Evolutionary conservation across 2,329 filamentous ascomycete species (phyloP).

Genomic region (Stachybotrys chlorohalonatus): DNA sequence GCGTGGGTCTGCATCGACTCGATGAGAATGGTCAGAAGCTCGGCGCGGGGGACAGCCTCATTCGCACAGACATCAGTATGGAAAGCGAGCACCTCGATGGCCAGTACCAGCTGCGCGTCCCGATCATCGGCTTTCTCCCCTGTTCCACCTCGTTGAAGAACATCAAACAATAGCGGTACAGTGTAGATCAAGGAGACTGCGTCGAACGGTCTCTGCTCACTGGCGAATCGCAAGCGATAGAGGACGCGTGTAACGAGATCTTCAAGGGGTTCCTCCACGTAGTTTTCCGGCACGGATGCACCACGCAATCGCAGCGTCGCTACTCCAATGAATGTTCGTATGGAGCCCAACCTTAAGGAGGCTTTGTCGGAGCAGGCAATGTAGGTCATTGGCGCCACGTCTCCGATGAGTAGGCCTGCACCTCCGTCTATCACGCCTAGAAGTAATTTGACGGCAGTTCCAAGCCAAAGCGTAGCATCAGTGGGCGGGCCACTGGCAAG

Average conservation of each 20-base stretch:
- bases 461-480: constrained; percentile 82
- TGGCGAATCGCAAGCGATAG: constrained; percentile 81
- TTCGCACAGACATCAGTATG: constrained; percentile 77
- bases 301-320: constrained; percentile 76
- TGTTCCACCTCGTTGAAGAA: constrained; percentile 73
- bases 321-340: constrained; percentile 77
- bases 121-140: constrained; percentile 65
- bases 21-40: constrained; percentile 65
- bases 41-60: constrained; percentile 63
- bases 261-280: constrained; percentile 73
- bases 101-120: constrained; percentile 83
- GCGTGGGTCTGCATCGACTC: constrained; percentile 79
- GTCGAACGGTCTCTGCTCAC: constrained; percentile 92
- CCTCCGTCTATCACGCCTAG: constrained; percentile 70
- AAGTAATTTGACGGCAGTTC: constrained; percentile 65
- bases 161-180: constrained; percentile 69
- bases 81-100: constrained; percentile 79
- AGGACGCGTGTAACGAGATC: constrained; percentile 79
- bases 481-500: constrained; percentile 84
- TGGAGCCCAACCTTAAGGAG: constrained; percentile 62
- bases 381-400: constrained; percentile 69
- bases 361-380: constrained; percentile 70
- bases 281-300: constrained; percentile 61
- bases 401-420: constrained; percentile 72
- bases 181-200: constrained; percentile 80